Percentiles rank a stretch among this genome's conserved stretches.
Conservation (phyloP, 1,284 basidiomycete genomes). For the Microbotryum scabiosae region DNA sequence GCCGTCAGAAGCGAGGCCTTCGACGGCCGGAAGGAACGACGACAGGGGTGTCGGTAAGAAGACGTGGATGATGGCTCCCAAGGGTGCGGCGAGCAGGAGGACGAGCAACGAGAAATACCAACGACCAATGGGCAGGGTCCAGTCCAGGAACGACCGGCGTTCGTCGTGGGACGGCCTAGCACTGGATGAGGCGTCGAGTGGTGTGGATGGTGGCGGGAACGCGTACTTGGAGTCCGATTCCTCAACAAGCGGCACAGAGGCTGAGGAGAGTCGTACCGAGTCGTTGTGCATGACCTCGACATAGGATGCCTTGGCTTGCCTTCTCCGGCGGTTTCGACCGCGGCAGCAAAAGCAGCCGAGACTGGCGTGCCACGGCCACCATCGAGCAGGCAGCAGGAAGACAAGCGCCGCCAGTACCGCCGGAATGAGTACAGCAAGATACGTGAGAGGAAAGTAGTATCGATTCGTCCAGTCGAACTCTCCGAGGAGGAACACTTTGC, state of each 20-base stretch:
- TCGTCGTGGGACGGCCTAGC: not conserved
- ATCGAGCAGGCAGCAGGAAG: conserved; percentile 15
- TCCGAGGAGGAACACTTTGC: conserved; percentile 28
- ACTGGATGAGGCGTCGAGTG: no score
- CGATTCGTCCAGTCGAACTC: conserved; percentile 35
- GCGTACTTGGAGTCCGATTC: no score
- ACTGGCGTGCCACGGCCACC: conserved; percentile 22
- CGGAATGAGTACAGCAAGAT: conserved; percentile 27
- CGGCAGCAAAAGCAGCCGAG: conserved; percentile 19
- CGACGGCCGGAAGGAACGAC: conserved; percentile 12
- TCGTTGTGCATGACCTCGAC: not conserved
- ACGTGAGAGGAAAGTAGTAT: conserved; percentile 18
- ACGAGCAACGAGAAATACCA: conserved; percentile 18
- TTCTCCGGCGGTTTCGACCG: not conserved
- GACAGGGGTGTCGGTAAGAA: conserved; percentile 20
- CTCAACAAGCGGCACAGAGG: no score
- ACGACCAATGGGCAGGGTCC: conserved; percentile 4
- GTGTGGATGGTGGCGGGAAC: no score
- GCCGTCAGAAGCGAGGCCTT: not conserved
- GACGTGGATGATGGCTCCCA: conserved; percentile 15
- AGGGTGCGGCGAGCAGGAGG: conserved; percentile 17
- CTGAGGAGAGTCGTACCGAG: no score
- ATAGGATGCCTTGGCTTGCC: not conserved
- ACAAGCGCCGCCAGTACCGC: conserved; percentile 16
- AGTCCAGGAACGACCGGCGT: conserved; percentile 1